These are phyloP conservation scores for Apophysomyces sp. DNA, from an alignment of 371 early-diverging fungal species.

Conservation along the genomic window DNA sequence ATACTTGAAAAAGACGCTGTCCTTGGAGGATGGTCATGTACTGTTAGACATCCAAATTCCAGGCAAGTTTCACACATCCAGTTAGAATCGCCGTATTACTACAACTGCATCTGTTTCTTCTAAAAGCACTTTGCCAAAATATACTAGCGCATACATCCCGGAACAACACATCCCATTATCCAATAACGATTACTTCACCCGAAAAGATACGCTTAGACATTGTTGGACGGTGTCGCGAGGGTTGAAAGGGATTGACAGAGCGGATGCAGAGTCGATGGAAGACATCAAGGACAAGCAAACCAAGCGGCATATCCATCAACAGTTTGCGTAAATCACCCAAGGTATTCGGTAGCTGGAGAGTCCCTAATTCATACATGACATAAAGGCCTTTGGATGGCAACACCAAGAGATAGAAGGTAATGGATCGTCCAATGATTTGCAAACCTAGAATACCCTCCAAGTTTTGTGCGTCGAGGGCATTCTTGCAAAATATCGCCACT, in stretches of 20 bases:
- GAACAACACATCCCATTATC: no score
- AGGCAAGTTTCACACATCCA: no score
- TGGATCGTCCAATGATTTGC: background rate
- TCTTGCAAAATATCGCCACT: background rate
- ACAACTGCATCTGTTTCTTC: no score
- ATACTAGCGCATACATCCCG: no score
- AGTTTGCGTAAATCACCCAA: constrained; percentile 9
- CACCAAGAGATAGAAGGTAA: background rate
- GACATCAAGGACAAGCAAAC: constrained; percentile 18
- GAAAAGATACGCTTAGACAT: no score
- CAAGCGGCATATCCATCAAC: constrained; percentile 14
- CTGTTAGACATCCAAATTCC: no score
- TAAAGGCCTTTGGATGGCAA: background rate
- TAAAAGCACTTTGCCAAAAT: no score
- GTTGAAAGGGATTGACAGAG: constrained; percentile 7
- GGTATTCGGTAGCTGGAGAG: background rate
- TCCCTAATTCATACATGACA: background rate
- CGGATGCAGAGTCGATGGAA: constrained; percentile 17
- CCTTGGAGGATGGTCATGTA: no score
- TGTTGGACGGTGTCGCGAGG: constrained; percentile 15
- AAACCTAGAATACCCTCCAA: background rate
- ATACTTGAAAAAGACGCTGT: no score
- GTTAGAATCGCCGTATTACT: no score
- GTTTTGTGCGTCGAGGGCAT: background rate
- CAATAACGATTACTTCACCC: no score